A percentile compares a stretch with the other conserved stretches of the same genome.
Evolutionary conservation across 352 stramenopile genomes (phyloP).

Genomic region (Pythium pyrilobum): DNA sequence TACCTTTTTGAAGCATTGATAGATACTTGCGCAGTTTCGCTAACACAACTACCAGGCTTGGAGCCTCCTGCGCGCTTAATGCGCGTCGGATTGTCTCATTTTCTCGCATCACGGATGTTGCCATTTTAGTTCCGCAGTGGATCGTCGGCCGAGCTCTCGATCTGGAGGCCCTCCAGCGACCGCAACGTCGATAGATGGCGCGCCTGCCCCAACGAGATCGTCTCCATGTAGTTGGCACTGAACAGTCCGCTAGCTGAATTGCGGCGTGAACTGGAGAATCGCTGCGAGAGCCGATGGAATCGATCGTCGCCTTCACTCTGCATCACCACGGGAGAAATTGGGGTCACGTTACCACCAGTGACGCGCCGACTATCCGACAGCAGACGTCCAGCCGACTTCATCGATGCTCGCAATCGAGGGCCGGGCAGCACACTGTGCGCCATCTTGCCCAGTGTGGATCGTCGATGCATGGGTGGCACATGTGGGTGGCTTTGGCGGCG

Average conservation of each 20-base stretch:
- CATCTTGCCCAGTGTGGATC: slow-evolving; percentile 4
- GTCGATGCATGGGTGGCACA: neutral
- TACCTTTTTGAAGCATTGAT: too few species aligned
- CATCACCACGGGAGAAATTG: neutral
- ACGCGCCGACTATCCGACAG: slow-evolving; percentile 4
- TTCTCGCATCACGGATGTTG: neutral
- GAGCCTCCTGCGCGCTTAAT: too few species aligned
- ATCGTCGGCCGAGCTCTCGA: slow-evolving; percentile 15
- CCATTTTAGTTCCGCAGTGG: slow-evolving; percentile 13
- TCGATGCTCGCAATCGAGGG: neutral
- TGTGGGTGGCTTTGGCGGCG: slow-evolving; percentile 21
- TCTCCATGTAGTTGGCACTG: slow-evolving; percentile 17
- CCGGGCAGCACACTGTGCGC: slow-evolving; percentile 4
- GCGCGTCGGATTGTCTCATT: too few species aligned
- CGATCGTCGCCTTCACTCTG: neutral
- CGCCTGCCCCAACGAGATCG: slow-evolving; percentile 17
- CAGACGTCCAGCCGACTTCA: neutral
- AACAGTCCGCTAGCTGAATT: slow-evolving; percentile 12
- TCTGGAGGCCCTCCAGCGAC: slow-evolving; percentile 5
- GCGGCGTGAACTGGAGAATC: slow-evolving; percentile 15
- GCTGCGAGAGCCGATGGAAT: slow-evolving; percentile 3
- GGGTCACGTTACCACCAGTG: neutral
- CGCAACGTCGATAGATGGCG: slow-evolving; percentile 13
- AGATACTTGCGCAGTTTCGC: too few species aligned
- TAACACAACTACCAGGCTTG: too few species aligned